These are phyloP conservation scores for Wallacemonas sp. DNA, from an alignment of 208 protist species.

Conservation along the genomic window DNA sequence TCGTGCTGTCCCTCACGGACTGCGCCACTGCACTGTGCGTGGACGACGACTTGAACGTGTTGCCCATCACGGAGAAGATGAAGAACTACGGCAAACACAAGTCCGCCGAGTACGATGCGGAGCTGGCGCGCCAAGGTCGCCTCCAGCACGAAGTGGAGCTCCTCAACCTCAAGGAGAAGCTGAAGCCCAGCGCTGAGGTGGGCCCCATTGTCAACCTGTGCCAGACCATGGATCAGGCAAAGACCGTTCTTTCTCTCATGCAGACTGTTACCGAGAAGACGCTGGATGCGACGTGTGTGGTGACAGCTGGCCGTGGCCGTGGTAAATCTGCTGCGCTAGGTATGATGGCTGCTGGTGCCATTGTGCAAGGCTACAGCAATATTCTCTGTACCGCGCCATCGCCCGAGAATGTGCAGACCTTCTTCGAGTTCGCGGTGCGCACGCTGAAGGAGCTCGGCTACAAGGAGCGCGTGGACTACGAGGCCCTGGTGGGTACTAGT, in stretches of 20 bases:
- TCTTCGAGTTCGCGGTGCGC: conserved; percentile 99
- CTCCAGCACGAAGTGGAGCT: conserved; percentile 88
- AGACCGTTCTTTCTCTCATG: conserved; percentile 97
- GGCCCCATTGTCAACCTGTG: conserved; percentile 93
- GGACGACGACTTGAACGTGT: conserved; percentile 99
- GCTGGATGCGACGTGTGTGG: conserved; percentile 94
- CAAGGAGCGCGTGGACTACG: conserved; percentile 97
- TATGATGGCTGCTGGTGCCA: conserved; percentile 95
- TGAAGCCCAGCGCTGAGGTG: conserved; percentile 74
- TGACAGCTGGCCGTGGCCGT: conserved; percentile 97
- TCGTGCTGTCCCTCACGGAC: conserved; percentile 97
- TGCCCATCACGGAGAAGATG: conserved; percentile 96
- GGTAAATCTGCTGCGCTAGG: conserved; percentile 97
- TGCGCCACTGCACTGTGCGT: conserved; percentile 96
- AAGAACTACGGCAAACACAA: conserved; percentile 45
- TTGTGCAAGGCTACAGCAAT: conserved; percentile 98
- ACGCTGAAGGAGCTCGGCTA: conserved; percentile 96
- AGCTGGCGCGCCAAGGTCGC: conserved; percentile 68
- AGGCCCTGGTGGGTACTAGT: conserved; percentile 92
- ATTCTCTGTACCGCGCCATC: conserved; percentile 99
- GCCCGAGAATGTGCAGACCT: conserved; percentile 98
- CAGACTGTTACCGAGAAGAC: conserved; percentile 97
- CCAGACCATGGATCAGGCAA: conserved; percentile 97
- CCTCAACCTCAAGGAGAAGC: conserved; percentile 70
- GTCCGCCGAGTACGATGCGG: conserved; percentile 45